Conservation (phyloP, 306 rosid species). For the Trifolium dubium region DNA sequence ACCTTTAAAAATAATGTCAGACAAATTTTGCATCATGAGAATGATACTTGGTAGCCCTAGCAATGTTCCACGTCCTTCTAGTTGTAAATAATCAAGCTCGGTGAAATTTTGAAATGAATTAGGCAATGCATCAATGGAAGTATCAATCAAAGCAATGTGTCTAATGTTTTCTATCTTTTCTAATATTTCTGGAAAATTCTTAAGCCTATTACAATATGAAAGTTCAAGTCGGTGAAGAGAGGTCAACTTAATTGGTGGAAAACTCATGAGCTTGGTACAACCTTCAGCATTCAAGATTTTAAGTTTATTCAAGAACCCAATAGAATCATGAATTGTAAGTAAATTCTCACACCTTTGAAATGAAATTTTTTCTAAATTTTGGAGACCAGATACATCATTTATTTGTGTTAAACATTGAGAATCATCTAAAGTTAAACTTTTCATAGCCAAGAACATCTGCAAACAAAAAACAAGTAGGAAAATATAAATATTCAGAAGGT, state of each 20-base stretch:
- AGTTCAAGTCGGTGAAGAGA: background rate
- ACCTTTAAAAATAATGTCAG: no score
- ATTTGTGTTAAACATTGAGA: background rate
- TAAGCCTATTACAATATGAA: no score
- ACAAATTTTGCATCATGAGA: no score
- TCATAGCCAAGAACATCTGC: background rate
- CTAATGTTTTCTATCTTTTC: no score
- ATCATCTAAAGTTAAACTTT: background rate
- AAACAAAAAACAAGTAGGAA: background rate
- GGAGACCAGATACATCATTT: background rate
- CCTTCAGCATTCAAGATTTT: background rate
- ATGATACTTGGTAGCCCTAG: no score
- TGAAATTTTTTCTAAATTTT: constrained; percentile 1
- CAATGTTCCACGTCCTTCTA: no score
- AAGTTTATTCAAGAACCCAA: background rate
- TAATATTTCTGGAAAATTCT: no score
- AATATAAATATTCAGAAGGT: background rate
- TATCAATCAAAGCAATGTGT: no score
- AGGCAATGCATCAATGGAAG: no score
- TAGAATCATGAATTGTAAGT: background rate
- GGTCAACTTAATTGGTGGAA: constrained; percentile 13
- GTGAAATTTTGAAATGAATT: no score
- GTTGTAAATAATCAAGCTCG: no score
- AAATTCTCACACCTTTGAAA: background rate
- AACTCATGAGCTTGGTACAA: background rate